Conservation (phyloP, 1,139 yeast genomes). For the Dujonia santamariae region DNA sequence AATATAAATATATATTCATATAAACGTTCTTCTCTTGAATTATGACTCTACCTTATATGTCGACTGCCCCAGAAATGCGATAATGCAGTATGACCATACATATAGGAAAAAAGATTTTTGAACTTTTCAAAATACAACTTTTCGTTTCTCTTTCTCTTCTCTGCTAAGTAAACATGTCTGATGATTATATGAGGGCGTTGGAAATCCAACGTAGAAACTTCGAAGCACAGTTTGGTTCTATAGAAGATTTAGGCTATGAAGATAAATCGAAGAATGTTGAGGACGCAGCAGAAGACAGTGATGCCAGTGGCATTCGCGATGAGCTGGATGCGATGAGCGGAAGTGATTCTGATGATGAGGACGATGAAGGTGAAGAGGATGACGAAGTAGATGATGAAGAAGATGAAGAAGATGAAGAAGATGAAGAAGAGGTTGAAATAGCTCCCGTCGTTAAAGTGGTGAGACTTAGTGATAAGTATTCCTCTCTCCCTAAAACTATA, state of each 20-base stretch:
- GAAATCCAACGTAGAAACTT: constrained; percentile 60
- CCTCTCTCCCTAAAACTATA: constrained; percentile 15
- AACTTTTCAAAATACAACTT: too few relatives aligned
- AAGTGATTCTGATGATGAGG: constrained; percentile 9
- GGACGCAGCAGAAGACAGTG: constrained; percentile 10
- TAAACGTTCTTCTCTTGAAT: too few relatives aligned
- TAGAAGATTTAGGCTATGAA: constrained; percentile 57
- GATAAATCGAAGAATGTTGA: constrained; percentile 37
- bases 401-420: constrained; percentile 13
- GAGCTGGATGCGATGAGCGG: constrained; percentile 16
- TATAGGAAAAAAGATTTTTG: too few relatives aligned
- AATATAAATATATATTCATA: too few relatives aligned
- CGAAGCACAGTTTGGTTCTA: constrained; percentile 66
- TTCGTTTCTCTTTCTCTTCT: too few relatives aligned
- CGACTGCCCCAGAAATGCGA: too few relatives aligned
- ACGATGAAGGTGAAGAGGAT: constrained; percentile 6
- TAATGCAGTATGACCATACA: too few relatives aligned
- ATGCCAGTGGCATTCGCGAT: constrained; percentile 9
- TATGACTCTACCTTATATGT: too few relatives aligned
- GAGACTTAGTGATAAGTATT: constrained; percentile 23
- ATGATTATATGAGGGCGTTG: constrained; percentile 42
- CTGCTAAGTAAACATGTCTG: constrained; percentile 13
- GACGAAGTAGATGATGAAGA: constrained; percentile 9
- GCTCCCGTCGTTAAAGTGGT: constrained; percentile 35
- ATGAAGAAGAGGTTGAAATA: constrained; percentile 20